A percentile compares a stretch with the other conserved stretches of the same genome.
These are phyloP conservation scores for Huntiella savannae DNA, from an alignment of 2,329 filamentous ascomycete species.

Conservation along the genomic window DNA sequence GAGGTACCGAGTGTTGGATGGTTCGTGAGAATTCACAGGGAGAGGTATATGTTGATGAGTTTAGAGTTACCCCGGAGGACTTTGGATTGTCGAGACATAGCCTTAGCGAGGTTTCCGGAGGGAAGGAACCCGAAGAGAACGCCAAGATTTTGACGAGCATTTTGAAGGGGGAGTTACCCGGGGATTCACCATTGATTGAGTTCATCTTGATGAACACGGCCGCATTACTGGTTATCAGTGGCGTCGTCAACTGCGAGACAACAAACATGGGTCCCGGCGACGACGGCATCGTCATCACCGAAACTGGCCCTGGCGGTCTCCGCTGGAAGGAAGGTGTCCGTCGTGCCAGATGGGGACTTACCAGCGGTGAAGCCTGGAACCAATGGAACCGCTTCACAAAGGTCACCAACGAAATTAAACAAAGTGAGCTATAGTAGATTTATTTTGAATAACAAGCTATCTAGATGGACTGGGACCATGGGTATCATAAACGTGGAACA, in stretches of 20 bases:
- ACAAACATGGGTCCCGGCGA: constrained; percentile 66
- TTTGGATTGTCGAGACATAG: constrained; percentile 67
- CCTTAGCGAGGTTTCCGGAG: constrained; percentile 59
- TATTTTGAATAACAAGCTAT: neutral
- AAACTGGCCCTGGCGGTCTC: constrained; percentile 67
- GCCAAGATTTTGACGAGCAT: constrained; percentile 66
- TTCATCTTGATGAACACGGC: constrained; percentile 93
- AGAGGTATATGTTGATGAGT: constrained; percentile 46
- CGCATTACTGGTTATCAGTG: constrained; percentile 66
- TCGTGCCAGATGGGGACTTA: constrained; percentile 70
- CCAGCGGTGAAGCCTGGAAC: constrained; percentile 68
- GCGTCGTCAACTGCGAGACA: constrained; percentile 65
- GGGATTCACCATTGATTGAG: constrained; percentile 68
- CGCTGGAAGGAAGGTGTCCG: constrained; percentile 92
- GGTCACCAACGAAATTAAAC: constrained; percentile 30
- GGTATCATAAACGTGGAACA: constrained; percentile 1
- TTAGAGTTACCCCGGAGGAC: constrained; percentile 62
- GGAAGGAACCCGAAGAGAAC: constrained; percentile 73
- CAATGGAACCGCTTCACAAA: constrained; percentile 73
- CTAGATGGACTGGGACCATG: neutral
- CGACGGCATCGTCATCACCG: constrained; percentile 60
- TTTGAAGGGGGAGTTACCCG: constrained; percentile 50
- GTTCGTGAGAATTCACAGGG: constrained; percentile 26
- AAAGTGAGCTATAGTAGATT: neutral
- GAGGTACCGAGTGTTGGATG: constrained; percentile 76